Conservation (phyloP, 1,284 basidiomycete species). For the Naganishia albida region DNA sequence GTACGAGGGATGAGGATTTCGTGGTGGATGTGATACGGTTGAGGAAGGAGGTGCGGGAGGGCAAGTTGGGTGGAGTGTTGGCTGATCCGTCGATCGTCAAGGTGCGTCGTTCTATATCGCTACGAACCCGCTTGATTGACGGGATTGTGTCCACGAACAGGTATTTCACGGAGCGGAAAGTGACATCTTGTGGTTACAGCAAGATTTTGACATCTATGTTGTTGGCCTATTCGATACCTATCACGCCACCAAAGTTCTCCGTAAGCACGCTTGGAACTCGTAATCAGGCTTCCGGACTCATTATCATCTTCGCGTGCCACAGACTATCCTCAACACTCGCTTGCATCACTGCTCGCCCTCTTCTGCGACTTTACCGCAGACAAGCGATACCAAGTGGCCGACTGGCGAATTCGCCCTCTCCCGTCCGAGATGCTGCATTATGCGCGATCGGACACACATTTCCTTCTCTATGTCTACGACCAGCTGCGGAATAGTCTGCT, state of each 20-base stretch:
- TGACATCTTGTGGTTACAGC: constrained; percentile 94
- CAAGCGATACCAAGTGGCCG: constrained; percentile 93
- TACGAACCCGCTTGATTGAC: constrained; percentile 6
- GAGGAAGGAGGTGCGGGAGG: constrained; percentile 68
- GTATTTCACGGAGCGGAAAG: constrained; percentile 92
- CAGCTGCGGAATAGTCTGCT: constrained; percentile 83
- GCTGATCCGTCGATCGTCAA: constrained; percentile 83
- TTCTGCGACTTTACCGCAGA: constrained; percentile 91
- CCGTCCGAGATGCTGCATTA: constrained; percentile 87
- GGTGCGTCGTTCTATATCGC: constrained; percentile 35
- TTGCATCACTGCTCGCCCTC: constrained; percentile 81
- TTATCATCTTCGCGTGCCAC: constrained; percentile 22
- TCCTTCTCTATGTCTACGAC: constrained; percentile 89
- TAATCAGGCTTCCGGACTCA: constrained; percentile 22
- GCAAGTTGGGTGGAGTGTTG: constrained; percentile 64
- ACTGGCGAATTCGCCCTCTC: constrained; percentile 92
- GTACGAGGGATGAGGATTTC: constrained; percentile 80
- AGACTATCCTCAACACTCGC: constrained; percentile 79
- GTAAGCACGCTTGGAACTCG: constrained; percentile 53
- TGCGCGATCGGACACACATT: constrained; percentile 94
- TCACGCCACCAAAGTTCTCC: constrained; percentile 83
- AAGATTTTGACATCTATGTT: constrained; percentile 89
- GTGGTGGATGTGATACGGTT: constrained; percentile 79
- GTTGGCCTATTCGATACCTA: constrained; percentile 96
- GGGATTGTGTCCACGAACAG: constrained; percentile 51